Conservation (phyloP, 2,329 filamentous ascomycete genomes). For the Colletotrichum sp. region DNA sequence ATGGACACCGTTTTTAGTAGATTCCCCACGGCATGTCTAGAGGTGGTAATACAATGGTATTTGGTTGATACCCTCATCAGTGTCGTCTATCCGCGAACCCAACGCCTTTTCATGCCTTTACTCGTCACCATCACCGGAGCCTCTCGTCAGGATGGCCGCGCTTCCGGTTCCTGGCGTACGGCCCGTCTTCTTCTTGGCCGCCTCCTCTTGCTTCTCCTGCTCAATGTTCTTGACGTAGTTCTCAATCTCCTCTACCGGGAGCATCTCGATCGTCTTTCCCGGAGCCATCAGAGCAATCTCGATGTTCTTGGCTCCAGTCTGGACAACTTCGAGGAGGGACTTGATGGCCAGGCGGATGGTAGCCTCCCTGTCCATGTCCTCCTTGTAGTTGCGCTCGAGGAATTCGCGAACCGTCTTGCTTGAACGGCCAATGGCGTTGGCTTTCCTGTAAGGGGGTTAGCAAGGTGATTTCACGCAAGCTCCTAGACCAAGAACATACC, state of each 20-base stretch:
- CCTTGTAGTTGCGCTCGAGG: constrained; percentile 98
- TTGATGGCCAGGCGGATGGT: constrained; percentile 98
- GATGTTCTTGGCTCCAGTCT: constrained; percentile 99
- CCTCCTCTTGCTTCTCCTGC: constrained; percentile 99
- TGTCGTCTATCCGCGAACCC: constrained; percentile 20
- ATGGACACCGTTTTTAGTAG: constrained; percentile 15
- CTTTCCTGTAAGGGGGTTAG: constrained; percentile 73
- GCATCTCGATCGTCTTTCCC: constrained; percentile 88
- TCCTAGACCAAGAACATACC: constrained; percentile 56
- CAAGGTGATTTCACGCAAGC: neutral
- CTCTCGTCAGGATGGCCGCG: constrained; percentile 76
- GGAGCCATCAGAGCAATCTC: constrained; percentile 99
- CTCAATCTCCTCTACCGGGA: constrained; percentile 96
- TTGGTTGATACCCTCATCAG: constrained; percentile 22
- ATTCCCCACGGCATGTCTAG: constrained; percentile 28
- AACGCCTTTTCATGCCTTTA: constrained; percentile 22
- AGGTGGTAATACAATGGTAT: constrained; percentile 43
- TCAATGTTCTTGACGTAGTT: constrained; percentile 98
- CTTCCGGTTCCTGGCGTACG: constrained; percentile 72
- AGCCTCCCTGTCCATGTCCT: constrained; percentile 93
- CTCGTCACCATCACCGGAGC: constrained; percentile 40
- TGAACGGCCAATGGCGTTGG: constrained; percentile 96
- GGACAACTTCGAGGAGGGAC: constrained; percentile 95
- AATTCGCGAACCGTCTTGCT: constrained; percentile 99
- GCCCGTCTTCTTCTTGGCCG: constrained; percentile 93